Conservation (phyloP, 345 rosid genomes). For the Hibiscus syriacus region DNA sequence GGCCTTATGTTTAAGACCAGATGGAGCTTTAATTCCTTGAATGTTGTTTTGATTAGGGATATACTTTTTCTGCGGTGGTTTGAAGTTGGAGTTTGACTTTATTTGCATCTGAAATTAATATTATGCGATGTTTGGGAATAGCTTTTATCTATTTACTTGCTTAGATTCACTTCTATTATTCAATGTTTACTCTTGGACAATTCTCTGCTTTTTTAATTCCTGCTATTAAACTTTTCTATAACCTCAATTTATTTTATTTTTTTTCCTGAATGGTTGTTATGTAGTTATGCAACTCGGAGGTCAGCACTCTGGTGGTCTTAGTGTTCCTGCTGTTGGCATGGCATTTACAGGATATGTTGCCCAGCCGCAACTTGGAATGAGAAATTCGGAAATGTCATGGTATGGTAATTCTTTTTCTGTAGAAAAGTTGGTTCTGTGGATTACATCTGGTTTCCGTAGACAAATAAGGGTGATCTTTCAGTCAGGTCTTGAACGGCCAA, state of each 20-base stretch:
- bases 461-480: not conserved
- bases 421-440: not conserved
- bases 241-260: not conserved
- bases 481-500: not conserved
- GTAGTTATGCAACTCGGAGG: conserved; percentile 89
- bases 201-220: not conserved
- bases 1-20: not conserved
- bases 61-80: not conserved
- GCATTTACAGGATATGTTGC: conserved; percentile 91
- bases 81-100: not conserved
- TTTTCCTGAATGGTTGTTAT: conserved; percentile 12
- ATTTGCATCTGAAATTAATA: not conserved
- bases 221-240: not conserved
- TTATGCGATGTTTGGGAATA: not conserved
- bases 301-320: conserved; percentile 80
- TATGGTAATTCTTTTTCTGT: conserved; percentile 21
- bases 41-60: not conserved
- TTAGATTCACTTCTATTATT: not conserved
- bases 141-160: not conserved
- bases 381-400: conserved; percentile 96
- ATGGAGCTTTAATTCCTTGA: not conserved
- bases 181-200: not conserved
- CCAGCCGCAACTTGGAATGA: conserved; percentile 71
- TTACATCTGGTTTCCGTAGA: not conserved
- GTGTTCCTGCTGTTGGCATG: conserved; percentile 93